A percentile compares a stretch with the other conserved stretches of the same genome.
These are phyloP conservation scores for Penicillium herquei DNA, from an alignment of 495 filamentous ascomycete species.

Conservation along the genomic window DNA sequence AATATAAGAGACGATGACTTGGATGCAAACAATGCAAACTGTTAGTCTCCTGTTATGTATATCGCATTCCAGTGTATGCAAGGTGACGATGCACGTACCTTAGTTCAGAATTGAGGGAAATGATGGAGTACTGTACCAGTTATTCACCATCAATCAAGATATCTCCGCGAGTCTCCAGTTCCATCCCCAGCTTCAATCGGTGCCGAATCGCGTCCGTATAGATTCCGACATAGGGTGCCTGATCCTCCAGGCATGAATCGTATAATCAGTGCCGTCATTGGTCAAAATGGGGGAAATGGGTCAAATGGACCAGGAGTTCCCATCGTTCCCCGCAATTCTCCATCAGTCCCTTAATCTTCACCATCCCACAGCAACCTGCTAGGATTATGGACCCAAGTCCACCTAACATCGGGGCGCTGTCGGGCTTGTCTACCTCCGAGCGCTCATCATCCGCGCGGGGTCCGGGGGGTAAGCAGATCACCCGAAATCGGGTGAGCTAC, in stretches of 20 bases:
- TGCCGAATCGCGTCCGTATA: background rate
- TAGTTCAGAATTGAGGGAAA: no score
- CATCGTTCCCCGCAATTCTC: slow-evolving; percentile 16
- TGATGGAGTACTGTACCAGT: no score
- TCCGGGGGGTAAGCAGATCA: slow-evolving; percentile 43
- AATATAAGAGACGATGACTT: no score
- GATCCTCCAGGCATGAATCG: background rate
- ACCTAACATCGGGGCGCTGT: slow-evolving; percentile 1
- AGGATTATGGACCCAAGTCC: slow-evolving; percentile 15
- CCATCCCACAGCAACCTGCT: background rate
- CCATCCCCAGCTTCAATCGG: background rate
- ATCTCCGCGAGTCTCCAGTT: background rate
- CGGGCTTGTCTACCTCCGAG: slow-evolving; percentile 8
- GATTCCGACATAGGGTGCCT: background rate
- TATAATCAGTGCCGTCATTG: slow-evolving; percentile 11
- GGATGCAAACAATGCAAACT: no score
- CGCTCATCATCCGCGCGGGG: slow-evolving; percentile 15
- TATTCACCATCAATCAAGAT: background rate
- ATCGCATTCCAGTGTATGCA: no score
- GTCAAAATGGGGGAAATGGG: background rate
- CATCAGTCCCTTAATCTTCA: background rate
- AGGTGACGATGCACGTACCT: no score
- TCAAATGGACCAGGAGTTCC: background rate
- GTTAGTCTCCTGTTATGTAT: no score
- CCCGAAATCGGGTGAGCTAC: slow-evolving; percentile 49